Percentiles rank a stretch among this genome's conserved stretches.
Conservation (phyloP, 208 protist species). For the Porcisia hertigi region DNA sequence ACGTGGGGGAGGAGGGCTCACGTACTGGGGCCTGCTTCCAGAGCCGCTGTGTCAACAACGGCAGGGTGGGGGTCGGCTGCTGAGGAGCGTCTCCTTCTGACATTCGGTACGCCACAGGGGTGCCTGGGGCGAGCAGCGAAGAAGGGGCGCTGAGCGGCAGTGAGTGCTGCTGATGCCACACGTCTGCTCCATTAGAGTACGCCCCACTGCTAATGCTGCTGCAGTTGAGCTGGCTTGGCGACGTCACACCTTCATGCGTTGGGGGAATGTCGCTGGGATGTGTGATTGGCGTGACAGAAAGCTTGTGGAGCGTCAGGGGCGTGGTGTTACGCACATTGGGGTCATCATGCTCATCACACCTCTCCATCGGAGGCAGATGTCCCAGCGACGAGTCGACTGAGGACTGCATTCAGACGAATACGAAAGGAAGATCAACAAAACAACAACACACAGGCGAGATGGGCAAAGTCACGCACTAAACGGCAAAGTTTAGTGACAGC, state of each 20-base stretch:
- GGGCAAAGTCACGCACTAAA: background rate
- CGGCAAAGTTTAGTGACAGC: background rate
- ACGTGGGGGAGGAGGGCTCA: background rate
- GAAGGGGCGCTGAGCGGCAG: background rate
- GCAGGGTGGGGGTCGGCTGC: background rate
- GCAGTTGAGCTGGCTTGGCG: background rate
- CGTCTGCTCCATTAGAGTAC: background rate
- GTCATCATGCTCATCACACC: background rate
- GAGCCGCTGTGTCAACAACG: slow-evolving; percentile 1
- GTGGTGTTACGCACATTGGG: background rate
- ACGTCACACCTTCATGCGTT: background rate
- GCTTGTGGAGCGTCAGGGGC: background rate
- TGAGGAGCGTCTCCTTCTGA: background rate
- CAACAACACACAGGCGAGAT: no score
- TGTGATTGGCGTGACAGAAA: background rate
- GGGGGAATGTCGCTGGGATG: background rate
- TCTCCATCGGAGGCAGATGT: background rate
- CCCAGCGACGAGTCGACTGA: background rate
- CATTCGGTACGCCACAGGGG: background rate
- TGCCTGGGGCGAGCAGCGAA: background rate
- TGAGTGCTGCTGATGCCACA: background rate
- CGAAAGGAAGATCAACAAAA: background rate
- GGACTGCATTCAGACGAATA: background rate
- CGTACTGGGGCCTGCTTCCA: slow-evolving; percentile 1
- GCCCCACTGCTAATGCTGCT: background rate